Conservation (phyloP, 2,329 filamentous ascomycete genomes). For the Metarhizium album region DNA sequence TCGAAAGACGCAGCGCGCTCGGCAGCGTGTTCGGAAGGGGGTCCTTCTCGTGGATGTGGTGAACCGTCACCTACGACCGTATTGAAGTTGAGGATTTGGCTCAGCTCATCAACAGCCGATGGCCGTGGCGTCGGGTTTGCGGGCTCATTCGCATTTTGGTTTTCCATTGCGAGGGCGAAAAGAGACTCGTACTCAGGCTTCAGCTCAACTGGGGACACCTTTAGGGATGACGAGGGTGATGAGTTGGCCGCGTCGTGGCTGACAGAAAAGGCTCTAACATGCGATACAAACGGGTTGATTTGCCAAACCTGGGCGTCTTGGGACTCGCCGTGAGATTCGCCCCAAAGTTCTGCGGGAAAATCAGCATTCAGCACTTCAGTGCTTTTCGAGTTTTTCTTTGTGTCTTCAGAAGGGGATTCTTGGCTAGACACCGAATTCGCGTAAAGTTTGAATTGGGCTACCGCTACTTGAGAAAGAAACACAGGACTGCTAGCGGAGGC, state of each 20-base stretch:
- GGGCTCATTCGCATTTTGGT: neutral
- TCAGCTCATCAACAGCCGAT: constrained; percentile 11
- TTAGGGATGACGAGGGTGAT: neutral
- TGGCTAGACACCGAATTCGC: constrained; percentile 5
- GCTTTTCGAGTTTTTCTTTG: neutral
- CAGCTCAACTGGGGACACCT: neutral
- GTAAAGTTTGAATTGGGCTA: neutral
- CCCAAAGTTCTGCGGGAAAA: constrained; percentile 7
- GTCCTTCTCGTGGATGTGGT: neutral
- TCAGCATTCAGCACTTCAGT: neutral
- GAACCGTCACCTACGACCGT: neutral
- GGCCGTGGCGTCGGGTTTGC: neutral
- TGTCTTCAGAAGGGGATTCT: neutral
- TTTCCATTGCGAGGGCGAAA: neutral
- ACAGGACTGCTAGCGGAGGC: constrained; percentile 2
- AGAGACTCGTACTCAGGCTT: neutral
- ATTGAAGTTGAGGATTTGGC: constrained; percentile 9
- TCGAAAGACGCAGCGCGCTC: neutral
- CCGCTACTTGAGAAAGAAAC: constrained; percentile 9
- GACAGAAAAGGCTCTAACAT: constrained; percentile 7
- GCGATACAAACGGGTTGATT: constrained; percentile 8
- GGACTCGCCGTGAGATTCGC: neutral
- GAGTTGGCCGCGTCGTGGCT: constrained; percentile 5
- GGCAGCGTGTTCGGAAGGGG: neutral
- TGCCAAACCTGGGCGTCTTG: constrained; percentile 19